Base-by-base conservation (phyloP, 1,284 basidiomycete genomes). In the Fomitopsis palustris region DNA sequence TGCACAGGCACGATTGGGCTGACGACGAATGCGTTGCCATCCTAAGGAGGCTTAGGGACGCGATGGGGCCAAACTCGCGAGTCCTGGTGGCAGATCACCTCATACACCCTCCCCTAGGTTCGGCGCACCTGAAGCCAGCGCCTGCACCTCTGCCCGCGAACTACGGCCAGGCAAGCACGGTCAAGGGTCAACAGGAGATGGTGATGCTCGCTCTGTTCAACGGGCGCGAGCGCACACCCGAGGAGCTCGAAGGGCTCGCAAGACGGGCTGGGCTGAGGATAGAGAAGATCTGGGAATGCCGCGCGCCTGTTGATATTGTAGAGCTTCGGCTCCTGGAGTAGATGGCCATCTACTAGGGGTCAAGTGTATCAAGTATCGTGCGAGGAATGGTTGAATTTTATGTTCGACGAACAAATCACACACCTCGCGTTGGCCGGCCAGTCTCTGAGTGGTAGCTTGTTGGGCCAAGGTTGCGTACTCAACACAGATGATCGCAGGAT, bases 71-170 rank as follows among this genome's bases (percentile, higher is more conserved):
- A 8, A 49, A 52, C 17, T 62, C 61, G 19, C 56, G 58, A 16
- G 33, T 64, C 41, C 54, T 64, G 6, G 35, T 57, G 47, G 45
- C 47, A 10, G 61, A 64, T 23, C 39, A 37, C 6, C 42, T 57
- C 23, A 33, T 61, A 27, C 51, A 61, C 43, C 56, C 53, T 4
- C 57, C 61, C 7, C 29, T 49, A 19, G 63, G 54, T 19, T 64
- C 49, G n/a, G 42, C 58, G 25, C 21, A 37, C 16, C 27, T 61
- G 17, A 45, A 33, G 5, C 2, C 25, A 1, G 61, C 59, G 14
- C 61, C 60, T 2, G n/a, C 51, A n/a, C 63, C 63, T 9, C 55
- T 62, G 10, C 61, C 58, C 7, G 54, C 61, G 17, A 62, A 61
- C 54, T 65, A 58, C 56, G 63, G 58, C 3, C 14, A 29, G 8